phyloP scores from a whole-genome alignment of 345 rosid species.

The Cardamine chenopodiifolia region DNA sequence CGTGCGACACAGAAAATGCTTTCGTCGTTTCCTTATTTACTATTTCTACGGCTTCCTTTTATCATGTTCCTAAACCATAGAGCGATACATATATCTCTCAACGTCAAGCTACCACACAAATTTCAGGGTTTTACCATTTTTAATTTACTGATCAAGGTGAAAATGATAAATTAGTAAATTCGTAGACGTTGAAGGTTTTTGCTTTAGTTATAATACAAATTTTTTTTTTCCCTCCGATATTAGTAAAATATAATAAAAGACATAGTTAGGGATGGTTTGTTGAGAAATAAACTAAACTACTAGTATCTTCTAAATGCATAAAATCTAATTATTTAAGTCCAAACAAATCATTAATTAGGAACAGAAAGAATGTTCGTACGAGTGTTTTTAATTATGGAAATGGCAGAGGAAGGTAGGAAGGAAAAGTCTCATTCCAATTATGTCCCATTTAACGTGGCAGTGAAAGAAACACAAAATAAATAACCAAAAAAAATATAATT shows the following conservation, averaged over 20 bases:
- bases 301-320: neutral
- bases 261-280: conserved; percentile 33
- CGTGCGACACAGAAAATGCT: conserved; percentile 10
- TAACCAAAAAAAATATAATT: neutral
- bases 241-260: neutral
- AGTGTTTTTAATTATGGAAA: conserved; percentile 33
- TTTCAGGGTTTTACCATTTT: neutral
- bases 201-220: neutral
- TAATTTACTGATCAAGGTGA: too few relatives aligned
- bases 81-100: neutral
- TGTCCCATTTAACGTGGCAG: conserved; percentile 40
- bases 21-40: neutral
- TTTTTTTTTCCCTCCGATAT: neutral
- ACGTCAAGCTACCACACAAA: neutral
- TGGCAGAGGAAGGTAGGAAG: conserved; percentile 40
- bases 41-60: neutral
- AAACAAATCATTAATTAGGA: conserved; percentile 26
- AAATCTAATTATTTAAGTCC: neutral
- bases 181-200: neutral
- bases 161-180: neutral
- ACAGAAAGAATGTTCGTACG: conserved; percentile 46
- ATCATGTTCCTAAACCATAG: neutral
- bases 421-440: conserved; percentile 38
- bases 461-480: neutral
- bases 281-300: conserved; percentile 2